Percentiles rank a stretch among this genome's conserved stretches.
Conservation (phyloP, 192 early-diverging fungal genomes). For the Thoreauomyces humboldtii region DNA sequence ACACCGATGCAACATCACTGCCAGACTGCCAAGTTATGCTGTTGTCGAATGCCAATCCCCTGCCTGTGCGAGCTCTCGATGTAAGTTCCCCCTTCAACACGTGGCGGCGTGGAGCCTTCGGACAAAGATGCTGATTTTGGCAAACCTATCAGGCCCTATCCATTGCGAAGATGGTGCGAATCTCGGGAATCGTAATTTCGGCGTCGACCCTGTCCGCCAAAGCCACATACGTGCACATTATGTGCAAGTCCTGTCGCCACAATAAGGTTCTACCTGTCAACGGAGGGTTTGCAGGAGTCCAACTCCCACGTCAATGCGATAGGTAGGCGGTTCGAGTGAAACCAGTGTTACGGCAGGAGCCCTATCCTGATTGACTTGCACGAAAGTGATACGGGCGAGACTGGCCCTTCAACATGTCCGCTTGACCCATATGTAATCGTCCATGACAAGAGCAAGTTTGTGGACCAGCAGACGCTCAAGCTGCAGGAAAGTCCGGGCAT, state of each 20-base stretch:
- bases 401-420: conserved; percentile 51
- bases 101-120: too few species aligned
- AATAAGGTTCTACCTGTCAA: conserved; percentile 77
- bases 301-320: conserved; percentile 88
- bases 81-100: conserved; percentile 61
- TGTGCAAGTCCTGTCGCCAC: conserved; percentile 85
- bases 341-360: conserved; percentile 8
- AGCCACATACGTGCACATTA: conserved; percentile 83
- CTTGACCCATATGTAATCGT: conserved; percentile 93
- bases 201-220: conserved; percentile 84
- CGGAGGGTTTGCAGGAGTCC: conserved; percentile 80
- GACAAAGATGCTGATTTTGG: neutral
- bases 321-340: conserved; percentile 43
- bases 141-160: conserved; percentile 73
- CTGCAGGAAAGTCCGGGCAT: conserved; percentile 96
- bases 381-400: conserved; percentile 47
- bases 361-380: too few species aligned
- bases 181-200: conserved; percentile 94
- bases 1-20: conserved; percentile 55
- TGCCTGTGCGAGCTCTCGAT: conserved; percentile 87
- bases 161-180: conserved; percentile 90
- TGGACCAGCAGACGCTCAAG: conserved; percentile 96
- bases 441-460: conserved; percentile 93
- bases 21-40: conserved; percentile 91
- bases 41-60: conserved; percentile 77